Evolutionary conservation across 83 land plant genomes (phyloP), one percentile per base, ranked within the genome.

Genomic region (Picea engelmannii): DNA sequence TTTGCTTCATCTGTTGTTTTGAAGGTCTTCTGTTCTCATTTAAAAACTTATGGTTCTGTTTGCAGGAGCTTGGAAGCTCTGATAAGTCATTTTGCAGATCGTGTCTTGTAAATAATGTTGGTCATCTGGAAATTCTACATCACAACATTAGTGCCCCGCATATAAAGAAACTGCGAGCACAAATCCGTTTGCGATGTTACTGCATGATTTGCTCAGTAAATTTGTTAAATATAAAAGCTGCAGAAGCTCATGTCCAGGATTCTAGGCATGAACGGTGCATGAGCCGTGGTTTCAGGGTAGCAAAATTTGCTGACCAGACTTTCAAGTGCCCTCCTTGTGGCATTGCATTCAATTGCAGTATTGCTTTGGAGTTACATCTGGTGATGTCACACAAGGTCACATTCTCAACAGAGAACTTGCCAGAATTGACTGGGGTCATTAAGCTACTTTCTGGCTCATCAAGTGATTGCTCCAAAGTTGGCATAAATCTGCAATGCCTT

Each of bases 321-420:
- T 66, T 2, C 31, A 66, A 23, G 68, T 66, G 68, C 13, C 68
- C 68, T 66, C 70, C 70, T 11, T 66, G 70, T 66, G 12, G 35
- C 70, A 25, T 66, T 66, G 1, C 31, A 31, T 66, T 66, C 4
- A 66, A 66, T 10, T 66, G 70, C 35, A 24, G 35, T 66, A 66
- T 66, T 66, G 17, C 70, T 66, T 23, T 66, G 70, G 17, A 66
- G 70, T 23, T 66, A 15, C 70, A 66, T 66, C 70, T 66, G 17
- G 1, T 25, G 16, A 66, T 66, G 70, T 24, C 17, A 3, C 40
- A 27, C 70, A 66, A 66, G 70, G 70, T 66, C 11, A 13, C 35
- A 66, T 66, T 66, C 40, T 66, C 40, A 66, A 66, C 11, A 27
- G 4, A 27, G 16, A 66, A 66, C 4, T 66, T 66, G 38, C 17